Evolutionary conservation across 345 rosid species (phyloP), one percentile per base, ranked within the genome.

Genomic region (Stellera chamaejasme): DNA sequence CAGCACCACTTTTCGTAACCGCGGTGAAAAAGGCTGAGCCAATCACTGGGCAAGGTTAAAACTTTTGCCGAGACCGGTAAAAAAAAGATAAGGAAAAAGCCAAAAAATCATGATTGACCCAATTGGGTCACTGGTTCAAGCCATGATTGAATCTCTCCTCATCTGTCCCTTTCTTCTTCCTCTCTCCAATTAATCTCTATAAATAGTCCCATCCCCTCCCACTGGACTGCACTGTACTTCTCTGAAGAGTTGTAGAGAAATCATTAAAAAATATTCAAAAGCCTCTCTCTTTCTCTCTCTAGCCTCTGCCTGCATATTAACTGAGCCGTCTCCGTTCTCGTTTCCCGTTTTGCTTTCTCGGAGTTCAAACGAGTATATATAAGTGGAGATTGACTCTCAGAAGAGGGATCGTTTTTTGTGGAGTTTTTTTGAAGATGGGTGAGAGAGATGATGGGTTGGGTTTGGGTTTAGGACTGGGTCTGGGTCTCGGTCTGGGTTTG

Each of bases 61-160:
- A 32, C 39, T 32, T 32, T 8, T 32, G 39, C 5, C 39, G 39
- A 32, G 39, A 32, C 39, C 5, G 39, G 39, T 32, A 32, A 32
- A 32, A 4, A 32, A 32, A 36, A 69, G 67, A 64, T 60, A 49
- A 48, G 55, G 13, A 60, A 50, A 50, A 51, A 45, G 48, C 19
- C 47, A 43, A 41, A 39, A 47, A 47, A 65, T 65, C 72, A 74
- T 69, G 68, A 71, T 80, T 72, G 81, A 73, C 71, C 74, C 79
- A 72, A 64, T 75, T 62, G 74, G 73, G 72, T 61, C 67, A 69
- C 85, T 80, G 87, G 68, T 82, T 68, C 65, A 65, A 58, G 84
- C 68, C 83, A 85, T 82, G 80, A 80, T 77, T 78, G 87, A 66
- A 71, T 77, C 83, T 70, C 76, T 63, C 71, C 71, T 77, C 69